phyloP scores from a whole-genome alignment of 257 asterid species.

The Schizonepeta tenuifolia region DNA sequence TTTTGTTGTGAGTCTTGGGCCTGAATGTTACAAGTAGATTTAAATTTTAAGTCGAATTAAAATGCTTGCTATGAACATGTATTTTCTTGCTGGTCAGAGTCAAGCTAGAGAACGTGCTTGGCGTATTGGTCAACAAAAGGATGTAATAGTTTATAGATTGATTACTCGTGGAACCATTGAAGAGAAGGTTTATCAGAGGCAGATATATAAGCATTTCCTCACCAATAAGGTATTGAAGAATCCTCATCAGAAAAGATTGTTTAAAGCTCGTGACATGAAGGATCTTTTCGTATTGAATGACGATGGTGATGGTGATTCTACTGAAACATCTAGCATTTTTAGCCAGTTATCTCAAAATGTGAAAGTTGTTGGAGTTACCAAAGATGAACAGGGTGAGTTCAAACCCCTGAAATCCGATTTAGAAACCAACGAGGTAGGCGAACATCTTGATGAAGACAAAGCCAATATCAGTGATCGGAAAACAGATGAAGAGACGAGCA shows the following conservation, averaged over 20 bases:
- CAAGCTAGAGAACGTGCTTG: constrained; percentile 99
- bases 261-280: constrained; percentile 96
- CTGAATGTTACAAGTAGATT: constrained; percentile 12
- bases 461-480: constrained; percentile 43
- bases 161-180: constrained; percentile 98
- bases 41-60: constrained; percentile 24
- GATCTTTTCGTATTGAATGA: constrained; percentile 90
- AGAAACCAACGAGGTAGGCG: constrained; percentile 39
- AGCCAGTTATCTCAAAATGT: constrained; percentile 74
- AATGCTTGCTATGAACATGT: constrained; percentile 26
- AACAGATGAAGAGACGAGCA: constrained; percentile 71
- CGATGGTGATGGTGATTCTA: constrained; percentile 67
- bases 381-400: constrained; percentile 43
- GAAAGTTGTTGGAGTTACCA: constrained; percentile 60
- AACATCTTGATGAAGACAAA: constrained; percentile 39
- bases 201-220: constrained; percentile 93
- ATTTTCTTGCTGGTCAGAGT: constrained; percentile 36
- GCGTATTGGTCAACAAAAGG: constrained; percentile 98
- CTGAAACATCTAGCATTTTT: constrained; percentile 90
- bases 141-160: constrained; percentile 87
- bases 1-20: constrained; percentile 18
- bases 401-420: constrained; percentile 35
- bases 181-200: constrained; percentile 98
- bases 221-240: constrained; percentile 93
- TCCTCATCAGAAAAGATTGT: constrained; percentile 96